Conservation (phyloP, 345 rosid genomes). For the Isatis tinctoria region DNA sequence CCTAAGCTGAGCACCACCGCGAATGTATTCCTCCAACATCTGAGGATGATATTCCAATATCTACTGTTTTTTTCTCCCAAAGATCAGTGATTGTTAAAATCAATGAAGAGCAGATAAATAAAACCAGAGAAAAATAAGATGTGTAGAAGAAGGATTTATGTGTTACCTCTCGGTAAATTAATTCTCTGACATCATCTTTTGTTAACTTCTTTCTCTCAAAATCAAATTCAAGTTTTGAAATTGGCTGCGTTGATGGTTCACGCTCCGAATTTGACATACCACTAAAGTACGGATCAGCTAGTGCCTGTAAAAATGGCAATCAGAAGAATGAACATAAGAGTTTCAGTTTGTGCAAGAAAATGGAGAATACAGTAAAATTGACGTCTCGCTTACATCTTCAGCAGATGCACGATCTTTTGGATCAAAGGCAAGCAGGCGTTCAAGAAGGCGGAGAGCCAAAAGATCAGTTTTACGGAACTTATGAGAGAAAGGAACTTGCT, state of each 20-base stretch:
- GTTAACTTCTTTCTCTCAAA: too few species aligned
- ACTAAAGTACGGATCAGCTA: conserved; percentile 83
- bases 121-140: too few species aligned
- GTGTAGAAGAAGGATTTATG: too few species aligned
- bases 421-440: conserved; percentile 90
- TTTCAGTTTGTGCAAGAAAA: background rate
- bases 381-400: conserved; percentile 54
- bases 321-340: background rate
- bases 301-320: conserved; percentile 53
- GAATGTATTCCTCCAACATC: too few species aligned
- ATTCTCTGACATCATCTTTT: too few species aligned
- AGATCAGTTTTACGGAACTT: conserved; percentile 87
- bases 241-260: conserved; percentile 85
- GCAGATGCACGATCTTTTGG: too few species aligned
- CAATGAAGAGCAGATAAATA: too few species aligned
- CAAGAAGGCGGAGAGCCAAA: conserved; percentile 68
- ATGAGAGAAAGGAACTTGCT: conserved; percentile 65
- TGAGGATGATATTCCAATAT: too few species aligned
- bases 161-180: too few species aligned
- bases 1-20: too few species aligned
- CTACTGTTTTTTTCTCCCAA: too few species aligned
- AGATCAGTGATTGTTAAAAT: too few species aligned
- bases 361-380: background rate
- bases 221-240: conserved; percentile 94
- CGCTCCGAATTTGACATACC: conserved; percentile 86